phyloP scores from a whole-genome alignment of 2,329 filamentous ascomycete genomes.

The Akanthomyces uredinophilus region DNA sequence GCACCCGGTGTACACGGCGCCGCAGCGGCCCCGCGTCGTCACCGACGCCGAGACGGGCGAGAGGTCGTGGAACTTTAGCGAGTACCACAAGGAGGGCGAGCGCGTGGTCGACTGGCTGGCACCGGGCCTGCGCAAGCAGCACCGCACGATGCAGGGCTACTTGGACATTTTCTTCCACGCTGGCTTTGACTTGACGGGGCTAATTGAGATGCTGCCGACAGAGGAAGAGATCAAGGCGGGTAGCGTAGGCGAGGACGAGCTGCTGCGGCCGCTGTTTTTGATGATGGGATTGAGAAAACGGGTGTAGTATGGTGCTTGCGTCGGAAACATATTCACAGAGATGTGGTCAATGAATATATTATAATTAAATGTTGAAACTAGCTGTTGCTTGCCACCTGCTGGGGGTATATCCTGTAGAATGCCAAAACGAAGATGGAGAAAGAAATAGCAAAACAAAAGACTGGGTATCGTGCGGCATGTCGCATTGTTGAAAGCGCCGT shows the following conservation, averaged over 20 bases:
- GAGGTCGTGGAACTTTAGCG: conserved; percentile 37
- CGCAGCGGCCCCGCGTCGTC: conserved; percentile 27
- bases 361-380: conserved; percentile 8
- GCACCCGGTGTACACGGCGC: conserved; percentile 43
- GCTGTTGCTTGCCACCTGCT: background rate
- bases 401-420: conserved; percentile 8
- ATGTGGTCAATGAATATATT: background rate
- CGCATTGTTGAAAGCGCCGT: conserved; percentile 12
- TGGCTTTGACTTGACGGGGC: conserved; percentile 34
- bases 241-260: conserved; percentile 28
- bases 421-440: background rate
- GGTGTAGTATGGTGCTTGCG: background rate
- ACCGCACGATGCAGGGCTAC: conserved; percentile 40
- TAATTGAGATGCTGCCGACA: conserved; percentile 34
- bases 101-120: conserved; percentile 38
- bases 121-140: conserved; percentile 39
- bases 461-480: background rate
- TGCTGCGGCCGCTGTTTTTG: conserved; percentile 32
- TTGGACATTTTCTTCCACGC: conserved; percentile 30
- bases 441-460: background rate
- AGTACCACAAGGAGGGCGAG: conserved; percentile 37
- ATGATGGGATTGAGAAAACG: conserved; percentile 23
- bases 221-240: conserved; percentile 25
- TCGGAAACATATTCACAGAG: background rate
- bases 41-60: conserved; percentile 25